Conservation (phyloP, 192 early-diverging fungal species). For the Entomortierella beljakovae region DNA sequence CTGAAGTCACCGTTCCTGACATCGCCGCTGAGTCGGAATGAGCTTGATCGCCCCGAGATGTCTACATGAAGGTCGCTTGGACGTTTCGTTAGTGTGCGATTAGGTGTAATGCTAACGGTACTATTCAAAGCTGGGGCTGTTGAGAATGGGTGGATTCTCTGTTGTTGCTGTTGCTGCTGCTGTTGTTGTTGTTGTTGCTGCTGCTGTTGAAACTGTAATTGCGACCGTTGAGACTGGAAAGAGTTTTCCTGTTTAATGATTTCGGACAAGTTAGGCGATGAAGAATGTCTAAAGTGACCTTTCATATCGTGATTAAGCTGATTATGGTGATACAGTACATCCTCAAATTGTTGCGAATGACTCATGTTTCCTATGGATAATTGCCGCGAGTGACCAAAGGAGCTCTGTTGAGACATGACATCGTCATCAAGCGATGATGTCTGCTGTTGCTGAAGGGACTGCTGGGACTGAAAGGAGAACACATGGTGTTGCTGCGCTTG, state of each 20-base stretch:
- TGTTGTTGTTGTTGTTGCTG: conserved; percentile 22
- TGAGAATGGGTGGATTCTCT: conserved; percentile 37
- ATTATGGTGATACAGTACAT: conserved; percentile 33
- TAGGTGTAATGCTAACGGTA: conserved; percentile 17
- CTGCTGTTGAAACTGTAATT: conserved; percentile 15
- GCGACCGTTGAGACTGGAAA: conserved; percentile 15
- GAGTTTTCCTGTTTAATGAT: conserved; percentile 26
- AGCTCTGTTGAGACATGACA: conserved; percentile 5
- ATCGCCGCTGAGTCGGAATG: conserved; percentile 37
- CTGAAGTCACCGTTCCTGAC: conserved; percentile 48
- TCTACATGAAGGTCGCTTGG: conserved; percentile 49
- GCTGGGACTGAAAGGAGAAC: conserved; percentile 6
- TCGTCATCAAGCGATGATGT: conserved; percentile 12
- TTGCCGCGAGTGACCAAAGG: conserved; percentile 29
- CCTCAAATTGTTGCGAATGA: conserved; percentile 42
- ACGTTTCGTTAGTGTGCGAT: conserved; percentile 39
- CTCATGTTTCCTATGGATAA: conserved; percentile 22
- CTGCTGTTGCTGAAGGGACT: conserved; percentile 13
- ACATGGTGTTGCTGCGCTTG: conserved; percentile 16
- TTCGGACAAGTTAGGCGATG: conserved; percentile 41
- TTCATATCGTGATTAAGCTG: conserved; percentile 25
- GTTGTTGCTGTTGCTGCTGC: conserved; percentile 38
- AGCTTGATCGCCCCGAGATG: conserved; percentile 50
- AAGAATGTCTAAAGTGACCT: conserved; percentile 32
- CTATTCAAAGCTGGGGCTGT: conserved; percentile 7